A percentile compares a stretch with the other conserved stretches of the same genome.
Conservation (phyloP, 495 filamentous ascomycete genomes). For the Darksidea phi region DNA sequence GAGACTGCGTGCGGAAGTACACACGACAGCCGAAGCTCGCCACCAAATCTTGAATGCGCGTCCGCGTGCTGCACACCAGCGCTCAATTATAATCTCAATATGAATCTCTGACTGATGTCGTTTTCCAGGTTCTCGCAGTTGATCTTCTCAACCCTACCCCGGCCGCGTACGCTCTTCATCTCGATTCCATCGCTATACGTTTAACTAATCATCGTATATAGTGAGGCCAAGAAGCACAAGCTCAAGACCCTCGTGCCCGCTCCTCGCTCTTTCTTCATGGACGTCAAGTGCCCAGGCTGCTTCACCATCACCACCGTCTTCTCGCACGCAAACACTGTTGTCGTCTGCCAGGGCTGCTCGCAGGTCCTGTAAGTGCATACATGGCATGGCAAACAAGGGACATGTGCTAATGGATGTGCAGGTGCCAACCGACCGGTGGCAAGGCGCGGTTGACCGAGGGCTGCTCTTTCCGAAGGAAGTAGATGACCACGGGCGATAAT, state of each 20-base stretch:
- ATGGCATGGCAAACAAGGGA: not conserved
- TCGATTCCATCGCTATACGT: not conserved
- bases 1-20: constrained; percentile 3
- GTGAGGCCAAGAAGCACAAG: constrained; percentile 98
- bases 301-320: constrained; percentile 99
- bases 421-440: constrained; percentile 97
- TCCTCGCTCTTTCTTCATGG: constrained; percentile 99
- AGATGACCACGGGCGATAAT: constrained; percentile 49
- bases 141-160: constrained; percentile 98
- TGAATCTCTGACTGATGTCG: not conserved
- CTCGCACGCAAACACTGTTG: constrained; percentile 99
- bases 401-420: constrained; percentile 82
- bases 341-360: constrained; percentile 97
- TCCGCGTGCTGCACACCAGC: not conserved
- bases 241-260: constrained; percentile 96
- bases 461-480: constrained; percentile 99
- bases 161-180: constrained; percentile 53
- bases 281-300: constrained; percentile 99
- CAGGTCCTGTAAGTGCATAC: constrained; percentile 49
- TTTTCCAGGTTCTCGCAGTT: constrained; percentile 89
- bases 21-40: constrained; percentile 22
- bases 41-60: constrained; percentile 15
- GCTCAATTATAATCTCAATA: not conserved
- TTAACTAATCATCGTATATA: constrained; percentile 8
- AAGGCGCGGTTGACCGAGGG: constrained; percentile 97